phyloP scores from a whole-genome alignment of 192 early-diverging fungal species.

The Coemansia sp. region DNA sequence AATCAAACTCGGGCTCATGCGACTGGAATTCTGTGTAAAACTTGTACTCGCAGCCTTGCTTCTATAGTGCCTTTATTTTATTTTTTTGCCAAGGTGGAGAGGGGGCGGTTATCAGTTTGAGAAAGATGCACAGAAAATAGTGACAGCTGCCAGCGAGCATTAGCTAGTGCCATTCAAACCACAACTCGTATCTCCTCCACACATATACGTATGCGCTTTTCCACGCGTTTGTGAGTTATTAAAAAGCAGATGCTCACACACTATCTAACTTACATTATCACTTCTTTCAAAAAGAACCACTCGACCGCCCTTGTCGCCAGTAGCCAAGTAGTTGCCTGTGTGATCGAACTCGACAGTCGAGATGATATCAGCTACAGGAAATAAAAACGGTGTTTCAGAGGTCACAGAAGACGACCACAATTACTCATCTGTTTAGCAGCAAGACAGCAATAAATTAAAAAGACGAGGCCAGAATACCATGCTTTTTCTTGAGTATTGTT shows the following conservation, averaged over 20 bases:
- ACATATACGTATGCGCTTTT: background rate
- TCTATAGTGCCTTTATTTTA: slow-evolving; percentile 68
- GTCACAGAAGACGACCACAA: background rate
- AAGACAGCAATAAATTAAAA: background rate
- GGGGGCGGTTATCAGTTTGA: too few species aligned
- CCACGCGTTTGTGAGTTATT: background rate
- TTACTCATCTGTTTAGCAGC: background rate
- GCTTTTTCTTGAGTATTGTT: background rate
- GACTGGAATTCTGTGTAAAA: slow-evolving; percentile 99
- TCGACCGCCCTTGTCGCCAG: slow-evolving; percentile 96
- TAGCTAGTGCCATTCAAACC: background rate
- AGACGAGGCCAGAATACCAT: background rate
- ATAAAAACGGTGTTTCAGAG: background rate
- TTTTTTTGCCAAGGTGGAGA: too few species aligned
- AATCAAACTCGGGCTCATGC: slow-evolving; percentile 99
- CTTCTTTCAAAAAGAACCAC: slow-evolving; percentile 98
- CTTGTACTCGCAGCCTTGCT: slow-evolving; percentile 99
- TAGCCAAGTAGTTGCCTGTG: slow-evolving; percentile 95
- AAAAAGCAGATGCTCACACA: background rate
- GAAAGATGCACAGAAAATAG: background rate
- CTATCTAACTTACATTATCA: slow-evolving; percentile 82
- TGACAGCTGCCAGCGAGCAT: background rate
- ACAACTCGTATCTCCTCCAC: background rate
- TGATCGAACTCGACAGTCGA: slow-evolving; percentile 98
- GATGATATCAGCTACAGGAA: slow-evolving; percentile 90